Conservation (phyloP, 1,284 basidiomycete genomes). For the Cutaneotrichosporon cavernicola region DNA sequence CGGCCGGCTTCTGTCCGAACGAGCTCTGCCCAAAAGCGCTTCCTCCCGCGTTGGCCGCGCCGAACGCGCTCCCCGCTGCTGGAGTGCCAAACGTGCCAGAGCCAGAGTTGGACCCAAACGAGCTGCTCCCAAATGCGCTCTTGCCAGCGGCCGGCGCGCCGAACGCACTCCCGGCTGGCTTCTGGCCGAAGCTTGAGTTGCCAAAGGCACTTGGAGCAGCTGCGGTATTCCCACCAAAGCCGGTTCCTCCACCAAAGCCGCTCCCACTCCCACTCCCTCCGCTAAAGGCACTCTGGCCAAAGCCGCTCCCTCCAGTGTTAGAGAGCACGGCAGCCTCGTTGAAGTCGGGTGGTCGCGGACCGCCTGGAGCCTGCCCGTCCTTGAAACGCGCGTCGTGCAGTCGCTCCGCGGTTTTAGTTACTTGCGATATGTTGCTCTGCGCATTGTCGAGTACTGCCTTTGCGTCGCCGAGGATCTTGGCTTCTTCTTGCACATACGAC, state of each 20-base stretch:
- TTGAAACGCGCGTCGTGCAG: slow-evolving; percentile 44
- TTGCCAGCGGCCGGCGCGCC: not conserved
- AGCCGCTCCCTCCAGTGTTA: slow-evolving; percentile 1
- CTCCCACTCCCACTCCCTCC: slow-evolving; percentile 2
- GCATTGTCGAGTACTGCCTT: slow-evolving; percentile 33
- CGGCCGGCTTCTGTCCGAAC: slow-evolving; percentile 16
- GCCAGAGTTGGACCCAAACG: slow-evolving; percentile 12
- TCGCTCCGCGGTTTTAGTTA: slow-evolving; percentile 34
- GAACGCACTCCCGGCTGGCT: slow-evolving; percentile 1
- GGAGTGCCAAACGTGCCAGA: not conserved
- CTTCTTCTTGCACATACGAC: slow-evolving; percentile 42
- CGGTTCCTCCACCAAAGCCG: slow-evolving; percentile 12
- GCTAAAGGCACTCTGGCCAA: slow-evolving; percentile 10
- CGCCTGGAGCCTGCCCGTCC: slow-evolving; percentile 22
- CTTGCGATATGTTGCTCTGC: slow-evolving; percentile 30
- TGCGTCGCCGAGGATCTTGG: slow-evolving; percentile 28
- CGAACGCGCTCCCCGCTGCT: slow-evolving; percentile 12
- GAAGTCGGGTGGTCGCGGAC: slow-evolving; percentile 34
- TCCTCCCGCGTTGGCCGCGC: slow-evolving; percentile 1
- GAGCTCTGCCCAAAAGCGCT: slow-evolving; percentile 17
- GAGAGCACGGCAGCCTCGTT: slow-evolving; percentile 35
- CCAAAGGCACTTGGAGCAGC: not conserved
- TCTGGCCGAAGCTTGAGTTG: slow-evolving; percentile 8
- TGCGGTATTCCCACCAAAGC: slow-evolving; percentile 2
- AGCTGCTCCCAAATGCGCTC: slow-evolving; percentile 16